Conservation (phyloP, 2,329 filamentous ascomycete genomes). For the Colletotrichum godetiae region DNA sequence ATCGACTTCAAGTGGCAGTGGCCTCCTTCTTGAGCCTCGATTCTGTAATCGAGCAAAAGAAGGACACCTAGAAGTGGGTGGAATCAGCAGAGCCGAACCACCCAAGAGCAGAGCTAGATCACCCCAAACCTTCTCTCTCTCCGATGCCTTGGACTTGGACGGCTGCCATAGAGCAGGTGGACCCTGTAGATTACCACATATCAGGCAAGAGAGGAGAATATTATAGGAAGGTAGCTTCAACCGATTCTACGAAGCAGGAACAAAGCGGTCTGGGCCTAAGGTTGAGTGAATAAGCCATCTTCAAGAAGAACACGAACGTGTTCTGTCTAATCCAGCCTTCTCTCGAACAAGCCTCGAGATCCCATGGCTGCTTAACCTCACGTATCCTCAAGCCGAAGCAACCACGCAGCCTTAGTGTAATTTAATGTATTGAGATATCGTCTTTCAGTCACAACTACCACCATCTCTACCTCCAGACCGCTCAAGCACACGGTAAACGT, state of each 20-base stretch:
- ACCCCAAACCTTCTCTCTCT: background rate
- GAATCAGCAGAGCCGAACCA: background rate
- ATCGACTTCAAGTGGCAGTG: background rate
- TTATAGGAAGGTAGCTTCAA: background rate
- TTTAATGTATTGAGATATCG: background rate
- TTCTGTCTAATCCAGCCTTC: background rate
- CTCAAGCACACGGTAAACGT: background rate
- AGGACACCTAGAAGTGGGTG: background rate
- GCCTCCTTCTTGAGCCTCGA: background rate
- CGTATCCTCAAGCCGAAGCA: background rate
- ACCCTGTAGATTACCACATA: background rate
- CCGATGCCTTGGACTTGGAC: background rate
- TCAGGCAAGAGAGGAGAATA: background rate
- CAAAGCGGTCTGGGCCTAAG: background rate
- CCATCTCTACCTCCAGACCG: background rate
- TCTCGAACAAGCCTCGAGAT: background rate
- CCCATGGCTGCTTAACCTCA: background rate
- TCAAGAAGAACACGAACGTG: background rate
- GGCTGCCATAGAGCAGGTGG: background rate
- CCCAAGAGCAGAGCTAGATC: background rate
- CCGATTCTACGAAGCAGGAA: background rate
- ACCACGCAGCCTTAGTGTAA: background rate
- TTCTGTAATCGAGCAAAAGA: background rate
- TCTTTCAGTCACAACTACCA: background rate
- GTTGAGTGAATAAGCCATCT: background rate